phyloP scores from a whole-genome alignment of 768 basidiomycete genomes.

The Suillus subalutaceus region DNA sequence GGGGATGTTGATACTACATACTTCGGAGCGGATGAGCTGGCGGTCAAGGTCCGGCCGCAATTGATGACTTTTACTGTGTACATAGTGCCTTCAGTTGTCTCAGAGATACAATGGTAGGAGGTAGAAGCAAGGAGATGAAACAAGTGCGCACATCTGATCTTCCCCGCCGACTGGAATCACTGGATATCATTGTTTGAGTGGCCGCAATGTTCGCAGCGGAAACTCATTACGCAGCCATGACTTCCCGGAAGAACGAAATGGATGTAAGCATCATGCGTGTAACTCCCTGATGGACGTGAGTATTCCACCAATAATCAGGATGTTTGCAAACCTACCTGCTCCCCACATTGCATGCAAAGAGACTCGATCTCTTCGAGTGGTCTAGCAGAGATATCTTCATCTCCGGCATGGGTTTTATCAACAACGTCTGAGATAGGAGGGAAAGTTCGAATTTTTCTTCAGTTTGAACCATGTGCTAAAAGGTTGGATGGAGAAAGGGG shows the following conservation, averaged over 20 bases:
- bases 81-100: slow-evolving; percentile 74
- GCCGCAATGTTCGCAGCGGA: too few species aligned
- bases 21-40: slow-evolving; percentile 88
- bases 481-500: not conserved
- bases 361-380: slow-evolving; percentile 86
- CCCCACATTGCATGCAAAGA: slow-evolving; percentile 90
- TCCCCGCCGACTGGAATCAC: slow-evolving; percentile 91
- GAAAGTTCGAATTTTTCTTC: slow-evolving; percentile 43
- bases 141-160: slow-evolving; percentile 70
- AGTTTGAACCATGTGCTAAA: slow-evolving; percentile 26
- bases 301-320: slow-evolving; percentile 9
- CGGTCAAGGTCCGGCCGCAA: slow-evolving; percentile 79
- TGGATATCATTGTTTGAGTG: too few species aligned
- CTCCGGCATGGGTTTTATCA: slow-evolving; percentile 42
- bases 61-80: slow-evolving; percentile 81
- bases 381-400: slow-evolving; percentile 41
- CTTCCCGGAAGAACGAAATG: slow-evolving; percentile 94
- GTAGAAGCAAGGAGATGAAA: not conserved
- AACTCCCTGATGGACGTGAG: slow-evolving; percentile 58
- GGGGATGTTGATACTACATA: slow-evolving; percentile 80
- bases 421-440: slow-evolving; percentile 62
- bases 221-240: too few species aligned
- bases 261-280: slow-evolving; percentile 89
- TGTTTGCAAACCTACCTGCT: slow-evolving; percentile 64
- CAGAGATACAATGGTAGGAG: slow-evolving; percentile 2